Base-by-base conservation (phyloP, 148 eudicot species). In the Rhododendron mucronatum region DNA sequence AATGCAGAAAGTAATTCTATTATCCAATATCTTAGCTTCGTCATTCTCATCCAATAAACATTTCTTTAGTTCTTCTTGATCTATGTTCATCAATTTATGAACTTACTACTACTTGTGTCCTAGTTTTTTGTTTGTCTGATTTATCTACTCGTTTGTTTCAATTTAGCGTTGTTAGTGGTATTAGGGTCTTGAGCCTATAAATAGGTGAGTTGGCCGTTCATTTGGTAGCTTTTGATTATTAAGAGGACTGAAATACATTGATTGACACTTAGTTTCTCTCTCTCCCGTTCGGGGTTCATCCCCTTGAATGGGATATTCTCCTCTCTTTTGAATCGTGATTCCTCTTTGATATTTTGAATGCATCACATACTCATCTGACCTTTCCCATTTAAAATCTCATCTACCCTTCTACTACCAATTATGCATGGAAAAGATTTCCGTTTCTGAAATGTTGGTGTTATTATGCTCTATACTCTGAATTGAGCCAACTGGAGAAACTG, bases 1-100 rank as follows among this genome's bases (percentile, higher is more conserved):
- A 80, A 97, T 97, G 99, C 96, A 90, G 87, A 97, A 92, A 90
- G 99, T 97, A 97, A 91, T 82, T 57, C 53, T 18, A 67, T 65
- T 74, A 74, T 81, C 33, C 53, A 37, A 44, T 41, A 1, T 51
- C 53, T 71, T 76, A 47, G 69, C 50, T 33, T 57, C 33, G 3
- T 85, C 26, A 77, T 4, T 76, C 51, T 53, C 71, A 5, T 35
- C 48, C 1, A 6, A 55, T 86, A 83, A 39, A 44, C 47, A 35
- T 78, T 85, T 55, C 73, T 23, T 78, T 51, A 61, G 51, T n/a
- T 78, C 16, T 78, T 47, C 82, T 39, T 35, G 13, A 35, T 37
- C 84, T 59, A 23, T 77, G 16, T 39, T 59, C 50, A 26, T 41
- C 15, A 20, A 28, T 37, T 39, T 30, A 0, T 63, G 26, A 23